These are phyloP conservation scores for Fusarium graminum DNA, from an alignment of 2,329 filamentous ascomycete genomes.

Conservation along the genomic window DNA sequence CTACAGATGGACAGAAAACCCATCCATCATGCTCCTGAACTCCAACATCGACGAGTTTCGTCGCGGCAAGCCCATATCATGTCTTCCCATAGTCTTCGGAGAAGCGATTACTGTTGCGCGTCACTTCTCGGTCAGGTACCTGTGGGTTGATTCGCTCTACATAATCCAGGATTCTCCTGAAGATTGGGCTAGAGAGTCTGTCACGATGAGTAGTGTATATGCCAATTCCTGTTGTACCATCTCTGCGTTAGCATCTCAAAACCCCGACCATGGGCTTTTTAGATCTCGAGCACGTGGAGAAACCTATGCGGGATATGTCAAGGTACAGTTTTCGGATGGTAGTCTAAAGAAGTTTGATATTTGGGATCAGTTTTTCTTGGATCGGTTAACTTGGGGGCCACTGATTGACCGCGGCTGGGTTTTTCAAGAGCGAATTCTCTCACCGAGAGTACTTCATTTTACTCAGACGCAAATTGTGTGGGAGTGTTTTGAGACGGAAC, in stretches of 20 bases:
- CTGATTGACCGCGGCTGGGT: neutral
- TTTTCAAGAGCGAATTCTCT: slow-evolving; percentile 1
- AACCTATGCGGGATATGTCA: neutral
- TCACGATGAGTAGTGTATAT: neutral
- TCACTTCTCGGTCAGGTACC: neutral
- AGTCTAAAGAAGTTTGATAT: neutral
- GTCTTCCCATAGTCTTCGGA: neutral
- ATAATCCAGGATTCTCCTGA: neutral
- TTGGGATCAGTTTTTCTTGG: neutral
- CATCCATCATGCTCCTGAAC: neutral
- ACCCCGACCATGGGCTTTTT: neutral
- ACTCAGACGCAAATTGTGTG: neutral
- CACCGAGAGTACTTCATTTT: neutral
- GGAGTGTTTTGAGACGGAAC: slow-evolving; percentile 1
- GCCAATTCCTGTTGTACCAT: slow-evolving; percentile 1
- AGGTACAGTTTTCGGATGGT: no score
- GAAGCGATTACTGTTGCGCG: neutral
- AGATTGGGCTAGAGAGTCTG: neutral
- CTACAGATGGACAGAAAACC: neutral
- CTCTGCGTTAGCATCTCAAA: neutral
- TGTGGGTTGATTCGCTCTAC: slow-evolving; percentile 1
- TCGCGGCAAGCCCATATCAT: rapidly evolving
- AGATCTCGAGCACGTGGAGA: rapidly evolving
- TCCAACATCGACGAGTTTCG: neutral
- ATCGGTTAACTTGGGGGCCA: neutral